phyloP scores from a whole-genome alignment of 768 basidiomycete genomes.

The Lactifluus rugatus region DNA sequence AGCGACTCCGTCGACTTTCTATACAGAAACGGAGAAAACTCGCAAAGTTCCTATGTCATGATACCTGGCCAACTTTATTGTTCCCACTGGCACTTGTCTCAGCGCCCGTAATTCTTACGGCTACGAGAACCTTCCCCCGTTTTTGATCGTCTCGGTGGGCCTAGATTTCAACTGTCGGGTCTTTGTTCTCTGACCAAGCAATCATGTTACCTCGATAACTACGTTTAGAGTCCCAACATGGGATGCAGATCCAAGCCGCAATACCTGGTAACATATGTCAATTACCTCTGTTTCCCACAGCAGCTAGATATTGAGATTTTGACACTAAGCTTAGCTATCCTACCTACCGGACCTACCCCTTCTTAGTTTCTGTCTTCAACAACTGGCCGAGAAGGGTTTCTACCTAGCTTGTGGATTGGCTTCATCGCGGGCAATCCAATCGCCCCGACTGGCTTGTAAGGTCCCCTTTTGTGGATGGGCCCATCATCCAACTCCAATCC shows the following conservation, averaged over 20 bases:
- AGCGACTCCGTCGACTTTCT: slow-evolving; percentile 10
- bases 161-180: neutral
- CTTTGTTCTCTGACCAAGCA: neutral
- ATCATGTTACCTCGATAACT: neutral
- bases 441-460: neutral
- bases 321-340: no score
- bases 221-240: neutral
- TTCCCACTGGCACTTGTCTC: neutral
- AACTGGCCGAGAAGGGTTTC: no score
- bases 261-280: no score
- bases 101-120: neutral
- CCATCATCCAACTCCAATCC: neutral
- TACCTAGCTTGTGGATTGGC: neutral
- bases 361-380: no score
- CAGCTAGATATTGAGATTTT: no score
- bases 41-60: neutral
- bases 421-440: neutral
- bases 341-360: no score
- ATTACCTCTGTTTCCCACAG: no score
- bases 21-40: neutral
- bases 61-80: neutral
- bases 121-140: neutral
- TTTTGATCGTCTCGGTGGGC: neutral
- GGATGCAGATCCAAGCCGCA: neutral
- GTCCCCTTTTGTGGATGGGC: no score